Evolutionary conservation across 305 asterid species (phyloP).

Genomic region (Fraxinus paxiana): DNA sequence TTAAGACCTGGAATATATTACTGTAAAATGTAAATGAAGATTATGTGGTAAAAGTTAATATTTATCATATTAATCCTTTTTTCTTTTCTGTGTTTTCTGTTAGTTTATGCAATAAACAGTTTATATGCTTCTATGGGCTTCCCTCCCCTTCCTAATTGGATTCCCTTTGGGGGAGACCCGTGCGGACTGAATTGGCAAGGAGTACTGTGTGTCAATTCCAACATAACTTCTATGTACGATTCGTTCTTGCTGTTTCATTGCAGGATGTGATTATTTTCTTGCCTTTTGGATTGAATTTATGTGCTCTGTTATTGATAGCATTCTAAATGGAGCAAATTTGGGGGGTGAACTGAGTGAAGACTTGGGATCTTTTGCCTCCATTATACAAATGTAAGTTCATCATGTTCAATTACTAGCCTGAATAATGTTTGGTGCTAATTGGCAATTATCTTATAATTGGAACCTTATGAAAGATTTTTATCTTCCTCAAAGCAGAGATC

Average conservation of each 20-base stretch:
- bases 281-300: background rate
- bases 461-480: constrained; percentile 13
- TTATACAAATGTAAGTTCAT: constrained; percentile 60
- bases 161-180: constrained; percentile 78
- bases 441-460: background rate
- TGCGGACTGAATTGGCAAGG: constrained; percentile 90
- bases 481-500: constrained; percentile 46
- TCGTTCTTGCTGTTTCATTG: background rate
- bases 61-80: background rate
- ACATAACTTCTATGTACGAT: constrained; percentile 70
- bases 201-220: constrained; percentile 71
- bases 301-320: constrained; percentile 37
- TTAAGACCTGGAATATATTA: constrained; percentile 1
- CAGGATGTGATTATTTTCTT: background rate
- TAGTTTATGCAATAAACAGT: constrained; percentile 79
- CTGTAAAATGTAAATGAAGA: background rate
- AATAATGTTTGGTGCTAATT: background rate
- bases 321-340: constrained; percentile 53
- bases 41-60: background rate
- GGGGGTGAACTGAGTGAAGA: constrained; percentile 61
- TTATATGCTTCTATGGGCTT: constrained; percentile 60
- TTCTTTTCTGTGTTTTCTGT: constrained; percentile 15
- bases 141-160: constrained; percentile 75
- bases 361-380: constrained; percentile 61
- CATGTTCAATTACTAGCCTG: background rate